Percentiles rank a stretch among this genome's conserved stretches.
phyloP scores from a whole-genome alignment of 2,329 filamentous ascomycete genomes.

The Neofusicoccum cordaticola region DNA sequence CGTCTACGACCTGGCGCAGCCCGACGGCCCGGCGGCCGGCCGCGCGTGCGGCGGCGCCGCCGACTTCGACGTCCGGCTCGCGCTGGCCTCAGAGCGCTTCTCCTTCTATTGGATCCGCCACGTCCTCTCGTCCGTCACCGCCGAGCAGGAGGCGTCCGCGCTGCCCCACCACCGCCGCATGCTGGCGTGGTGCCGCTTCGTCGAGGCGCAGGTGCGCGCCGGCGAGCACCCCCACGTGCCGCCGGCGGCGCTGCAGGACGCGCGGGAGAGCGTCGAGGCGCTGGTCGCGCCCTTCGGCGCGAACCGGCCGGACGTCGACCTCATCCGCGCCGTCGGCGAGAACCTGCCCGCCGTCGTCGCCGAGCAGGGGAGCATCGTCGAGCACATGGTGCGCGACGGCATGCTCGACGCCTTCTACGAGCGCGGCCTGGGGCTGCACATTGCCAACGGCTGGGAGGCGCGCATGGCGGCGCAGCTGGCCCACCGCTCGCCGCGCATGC shows the following conservation, averaged over 20 bases:
- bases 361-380: neutral
- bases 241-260: no score
- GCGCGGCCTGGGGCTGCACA: neutral
- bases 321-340: neutral
- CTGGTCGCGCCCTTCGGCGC: no score
- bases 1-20: neutral
- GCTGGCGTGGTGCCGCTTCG: neutral
- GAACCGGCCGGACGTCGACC: no score
- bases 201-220: neutral
- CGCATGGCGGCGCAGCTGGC: neutral
- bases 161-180: neutral
- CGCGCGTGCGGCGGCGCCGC: neutral
- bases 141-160: neutral
- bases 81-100: no score
- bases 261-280: no score
- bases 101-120: no score
- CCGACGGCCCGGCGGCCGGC: neutral
- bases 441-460: no score
- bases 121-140: no score
- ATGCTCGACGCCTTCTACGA: neutral
- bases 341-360: neutral
- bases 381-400: neutral
- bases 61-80: neutral
- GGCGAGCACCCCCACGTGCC: neutral
- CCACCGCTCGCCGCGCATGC: neutral